These are phyloP conservation scores for Blastobotrys apis DNA, from an alignment of 1,139 yeast genomes.

Conservation along the genomic window DNA sequence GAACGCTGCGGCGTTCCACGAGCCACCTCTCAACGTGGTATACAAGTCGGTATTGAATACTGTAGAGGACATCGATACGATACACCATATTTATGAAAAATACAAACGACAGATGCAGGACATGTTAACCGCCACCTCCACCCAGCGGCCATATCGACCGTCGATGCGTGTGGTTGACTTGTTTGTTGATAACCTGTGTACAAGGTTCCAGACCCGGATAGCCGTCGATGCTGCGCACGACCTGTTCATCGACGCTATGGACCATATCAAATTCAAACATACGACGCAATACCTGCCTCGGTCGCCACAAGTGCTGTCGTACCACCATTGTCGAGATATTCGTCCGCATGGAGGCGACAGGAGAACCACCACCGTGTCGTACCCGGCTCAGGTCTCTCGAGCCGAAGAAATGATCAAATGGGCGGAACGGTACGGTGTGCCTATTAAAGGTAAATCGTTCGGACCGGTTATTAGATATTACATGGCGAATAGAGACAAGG, in stretches of 20 bases:
- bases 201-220: conserved; percentile 15
- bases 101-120: conserved; percentile 14
- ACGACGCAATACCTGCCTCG: conserved; percentile 12
- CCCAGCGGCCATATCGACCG: too few relatives aligned
- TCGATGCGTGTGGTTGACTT: conserved; percentile 23
- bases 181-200: conserved; percentile 25
- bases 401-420: conserved; percentile 21
- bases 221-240: conserved; percentile 23
- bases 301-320: conserved; percentile 10
- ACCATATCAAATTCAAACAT: conserved; percentile 18
- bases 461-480: conserved; percentile 23
- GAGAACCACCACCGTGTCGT: conserved; percentile 9
- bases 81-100: conserved; percentile 20
- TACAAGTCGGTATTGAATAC: conserved; percentile 27
- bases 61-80: conserved; percentile 19
- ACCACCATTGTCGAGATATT: conserved; percentile 16
- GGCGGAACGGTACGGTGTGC: conserved; percentile 16
- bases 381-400: conserved; percentile 16
- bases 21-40: conserved; percentile 19
- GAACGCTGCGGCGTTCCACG: neutral
- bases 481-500: conserved; percentile 13
- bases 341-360: too few relatives aligned
- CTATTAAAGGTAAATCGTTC: conserved; percentile 16
- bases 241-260: conserved; percentile 23
- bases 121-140: neutral